Evolutionary conservation across 2,329 filamentous ascomycete species (phyloP).

Genomic region (Colletotrichum cereale): DNA sequence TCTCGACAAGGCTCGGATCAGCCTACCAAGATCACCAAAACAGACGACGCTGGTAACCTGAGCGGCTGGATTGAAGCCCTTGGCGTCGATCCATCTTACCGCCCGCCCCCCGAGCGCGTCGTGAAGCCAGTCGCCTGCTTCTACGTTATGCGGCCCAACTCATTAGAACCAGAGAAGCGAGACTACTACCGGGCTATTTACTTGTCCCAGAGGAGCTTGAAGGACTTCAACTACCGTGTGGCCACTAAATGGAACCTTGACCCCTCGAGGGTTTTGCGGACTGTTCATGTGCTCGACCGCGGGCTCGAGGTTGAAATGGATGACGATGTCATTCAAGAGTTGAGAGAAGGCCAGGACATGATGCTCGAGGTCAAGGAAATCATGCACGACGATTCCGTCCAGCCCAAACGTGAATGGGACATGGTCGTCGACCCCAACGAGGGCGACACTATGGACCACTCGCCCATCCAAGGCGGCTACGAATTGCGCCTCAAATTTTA

Average conservation of each 20-base stretch:
- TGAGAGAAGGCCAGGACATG: conserved; percentile 95
- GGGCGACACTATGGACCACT: conserved; percentile 50
- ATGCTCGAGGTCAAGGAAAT: conserved; percentile 73
- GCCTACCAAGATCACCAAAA: conserved; percentile 63
- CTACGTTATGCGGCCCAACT: conserved; percentile 75
- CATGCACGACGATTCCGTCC: conserved; percentile 47
- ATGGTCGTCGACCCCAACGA: conserved; percentile 68
- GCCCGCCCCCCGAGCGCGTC: conserved; percentile 78
- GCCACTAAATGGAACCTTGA: conserved; percentile 87
- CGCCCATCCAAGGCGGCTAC: conserved; percentile 50
- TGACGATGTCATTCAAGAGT: conserved; percentile 86
- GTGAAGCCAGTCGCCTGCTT: conserved; percentile 88
- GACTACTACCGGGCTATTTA: conserved; percentile 89
- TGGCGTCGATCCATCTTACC: conserved; percentile 88
- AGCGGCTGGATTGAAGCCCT: conserved; percentile 91
- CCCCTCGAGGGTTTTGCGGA: conserved; percentile 75
- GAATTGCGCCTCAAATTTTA: conserved; percentile 63
- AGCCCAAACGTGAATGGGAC: conserved; percentile 71
- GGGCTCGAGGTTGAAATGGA: conserved; percentile 89
- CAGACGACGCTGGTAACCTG: conserved; percentile 73
- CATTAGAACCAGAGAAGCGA: conserved; percentile 62
- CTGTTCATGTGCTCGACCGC: conserved; percentile 78
- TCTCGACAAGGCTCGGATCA: conserved; percentile 64
- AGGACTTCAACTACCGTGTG: conserved; percentile 79
- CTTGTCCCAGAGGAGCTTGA: conserved; percentile 79